These are phyloP conservation scores for Ochetophila trinervis DNA, from an alignment of 306 rosid species.

Conservation along the genomic window DNA sequence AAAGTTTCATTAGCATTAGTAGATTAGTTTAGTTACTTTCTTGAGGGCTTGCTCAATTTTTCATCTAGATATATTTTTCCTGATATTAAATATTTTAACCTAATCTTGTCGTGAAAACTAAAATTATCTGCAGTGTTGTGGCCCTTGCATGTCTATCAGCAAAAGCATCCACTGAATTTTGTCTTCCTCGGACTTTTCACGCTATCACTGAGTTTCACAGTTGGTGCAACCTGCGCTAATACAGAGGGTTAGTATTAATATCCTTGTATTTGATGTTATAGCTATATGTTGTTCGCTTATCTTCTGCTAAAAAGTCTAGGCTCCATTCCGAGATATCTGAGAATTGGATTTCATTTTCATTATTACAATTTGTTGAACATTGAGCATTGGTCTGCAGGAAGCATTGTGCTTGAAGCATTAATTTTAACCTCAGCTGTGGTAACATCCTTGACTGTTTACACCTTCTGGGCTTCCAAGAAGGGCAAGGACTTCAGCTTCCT, in stretches of 20 bases:
- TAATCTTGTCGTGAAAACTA: neutral
- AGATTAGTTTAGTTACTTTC: neutral
- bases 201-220: constrained; percentile 67
- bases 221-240: constrained; percentile 78
- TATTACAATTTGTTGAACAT: neutral
- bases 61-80: neutral
- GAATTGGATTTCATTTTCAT: neutral
- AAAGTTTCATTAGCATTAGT: no score
- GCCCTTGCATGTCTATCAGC: constrained; percentile 77
- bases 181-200: constrained; percentile 89
- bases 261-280: neutral
- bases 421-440: constrained; percentile 85
- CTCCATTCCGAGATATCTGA: neutral
- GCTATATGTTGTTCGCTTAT: neutral
- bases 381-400: constrained; percentile 52
- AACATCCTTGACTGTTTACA: constrained; percentile 72
- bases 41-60: neutral
- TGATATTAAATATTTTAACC: neutral
- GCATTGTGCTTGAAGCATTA: constrained; percentile 90
- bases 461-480: constrained; percentile 97
- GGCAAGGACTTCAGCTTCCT: constrained; percentile 99
- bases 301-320: neutral
- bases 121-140: constrained; percentile 59
- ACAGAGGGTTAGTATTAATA: constrained; percentile 54
- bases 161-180: constrained; percentile 81